Conservation (phyloP, 192 early-diverging fungal genomes). For the Haplosporangium gracile region DNA sequence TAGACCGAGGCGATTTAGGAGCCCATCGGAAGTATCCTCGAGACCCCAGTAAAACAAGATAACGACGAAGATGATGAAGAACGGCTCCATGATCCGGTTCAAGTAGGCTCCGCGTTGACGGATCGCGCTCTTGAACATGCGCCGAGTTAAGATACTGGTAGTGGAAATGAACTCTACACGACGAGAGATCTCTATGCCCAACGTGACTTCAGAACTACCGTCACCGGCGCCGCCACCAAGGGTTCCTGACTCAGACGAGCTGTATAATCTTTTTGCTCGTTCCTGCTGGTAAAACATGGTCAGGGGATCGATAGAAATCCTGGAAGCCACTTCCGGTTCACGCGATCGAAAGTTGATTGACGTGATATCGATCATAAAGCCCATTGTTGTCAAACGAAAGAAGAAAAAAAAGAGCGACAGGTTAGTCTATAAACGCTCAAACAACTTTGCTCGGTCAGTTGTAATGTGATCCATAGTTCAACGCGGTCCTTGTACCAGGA, state of each 20-base stretch:
- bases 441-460: no score
- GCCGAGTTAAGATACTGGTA: not conserved
- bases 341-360: slow-evolving; percentile 23
- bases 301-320: not conserved
- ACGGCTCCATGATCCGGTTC: slow-evolving; percentile 17
- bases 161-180: not conserved
- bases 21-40: not conserved
- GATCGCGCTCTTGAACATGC: slow-evolving; percentile 6
- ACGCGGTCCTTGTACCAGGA: not conserved
- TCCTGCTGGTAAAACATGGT: not conserved
- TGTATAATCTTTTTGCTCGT: no score
- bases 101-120: slow-evolving; percentile 10
- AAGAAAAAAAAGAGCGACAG: no score
- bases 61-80: not conserved
- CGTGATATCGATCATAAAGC: slow-evolving; percentile 28
- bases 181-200: not conserved
- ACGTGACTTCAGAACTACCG: not conserved
- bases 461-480: not conserved
- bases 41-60: slow-evolving; percentile 1
- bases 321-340: not conserved
- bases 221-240: not conserved
- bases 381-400: not conserved
- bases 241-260: not conserved
- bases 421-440: no score
- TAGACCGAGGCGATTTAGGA: not conserved